Conservation (phyloP, 1,284 basidiomycete genomes). For the Marasmius oreades region DNA sequence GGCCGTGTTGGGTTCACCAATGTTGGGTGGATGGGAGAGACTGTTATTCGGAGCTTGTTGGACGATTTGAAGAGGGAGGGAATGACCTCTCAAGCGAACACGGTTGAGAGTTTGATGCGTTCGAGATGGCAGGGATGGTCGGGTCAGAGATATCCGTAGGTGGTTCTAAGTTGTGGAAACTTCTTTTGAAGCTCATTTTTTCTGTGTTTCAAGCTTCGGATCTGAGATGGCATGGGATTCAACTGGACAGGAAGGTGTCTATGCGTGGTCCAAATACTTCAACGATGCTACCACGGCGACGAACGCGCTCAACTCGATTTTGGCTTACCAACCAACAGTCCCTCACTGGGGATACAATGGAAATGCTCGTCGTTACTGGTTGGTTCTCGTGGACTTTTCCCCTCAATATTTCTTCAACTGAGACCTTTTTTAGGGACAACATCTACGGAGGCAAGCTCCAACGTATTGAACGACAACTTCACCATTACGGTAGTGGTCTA, state of each 20-base stretch:
- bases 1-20: conserved; percentile 42
- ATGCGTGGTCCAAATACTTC: conserved; percentile 53
- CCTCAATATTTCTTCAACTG: too few species aligned
- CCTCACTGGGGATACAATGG: conserved; percentile 64
- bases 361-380: conserved; percentile 58
- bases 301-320: conserved; percentile 53
- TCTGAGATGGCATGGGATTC: conserved; percentile 65
- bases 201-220: conserved; percentile 42
- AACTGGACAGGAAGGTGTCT: conserved; percentile 57
- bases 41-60: conserved; percentile 45
- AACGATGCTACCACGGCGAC: conserved; percentile 48
- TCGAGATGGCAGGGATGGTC: conserved; percentile 44
- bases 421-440: conserved; percentile 41
- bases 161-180: not conserved
- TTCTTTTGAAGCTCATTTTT: conserved; percentile 1
- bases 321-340: conserved; percentile 55
- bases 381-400: conserved; percentile 12
- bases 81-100: conserved; percentile 42
- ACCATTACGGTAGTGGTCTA: conserved; percentile 58
- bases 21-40: conserved; percentile 59
- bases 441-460: conserved; percentile 55
- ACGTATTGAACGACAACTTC: conserved; percentile 55
- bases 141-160: conserved; percentile 48
- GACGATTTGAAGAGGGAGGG: conserved; percentile 55
- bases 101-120: conserved; percentile 46